These are phyloP conservation scores for Mycena citricolor DNA, from an alignment of 1,284 basidiomycete genomes.

Conservation along the genomic window DNA sequence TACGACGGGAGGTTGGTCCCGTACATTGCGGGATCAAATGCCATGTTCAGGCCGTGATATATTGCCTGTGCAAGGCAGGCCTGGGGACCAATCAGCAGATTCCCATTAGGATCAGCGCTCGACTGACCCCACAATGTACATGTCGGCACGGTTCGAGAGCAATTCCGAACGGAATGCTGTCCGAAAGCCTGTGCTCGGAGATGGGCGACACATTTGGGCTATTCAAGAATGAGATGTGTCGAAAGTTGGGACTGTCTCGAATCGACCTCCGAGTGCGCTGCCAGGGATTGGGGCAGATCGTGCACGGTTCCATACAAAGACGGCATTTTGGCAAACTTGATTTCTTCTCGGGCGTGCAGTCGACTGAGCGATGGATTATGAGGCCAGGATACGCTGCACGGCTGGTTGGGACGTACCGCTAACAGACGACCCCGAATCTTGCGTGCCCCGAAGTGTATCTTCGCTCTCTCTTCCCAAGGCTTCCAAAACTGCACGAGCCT, in stretches of 20 bases:
- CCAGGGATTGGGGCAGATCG: slow-evolving; percentile 21
- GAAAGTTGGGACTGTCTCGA: not conserved
- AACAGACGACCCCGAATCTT: too few relatives aligned
- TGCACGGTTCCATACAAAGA: slow-evolving; percentile 10
- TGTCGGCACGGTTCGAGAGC: slow-evolving; percentile 17
- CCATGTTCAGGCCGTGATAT: slow-evolving; percentile 21
- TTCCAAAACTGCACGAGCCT: slow-evolving; percentile 5
- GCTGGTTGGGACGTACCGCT: too few relatives aligned
- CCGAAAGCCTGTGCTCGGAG: slow-evolving; percentile 1
- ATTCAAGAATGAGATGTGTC: slow-evolving; percentile 3
- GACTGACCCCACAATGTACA: slow-evolving; percentile 21
- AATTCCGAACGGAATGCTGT: slow-evolving; percentile 4
- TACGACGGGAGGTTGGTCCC: slow-evolving; percentile 14
- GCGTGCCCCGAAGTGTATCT: too few relatives aligned
- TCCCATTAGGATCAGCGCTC: not conserved
- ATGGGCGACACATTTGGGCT: slow-evolving; percentile 8
- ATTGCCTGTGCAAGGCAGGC: slow-evolving; percentile 22
- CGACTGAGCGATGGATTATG: not conserved
- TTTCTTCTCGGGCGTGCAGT: not conserved
- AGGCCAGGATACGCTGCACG: too few relatives aligned
- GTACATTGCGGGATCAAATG: slow-evolving; percentile 19
- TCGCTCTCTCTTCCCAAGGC: not conserved
- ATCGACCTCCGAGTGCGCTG: slow-evolving; percentile 17
- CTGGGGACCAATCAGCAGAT: slow-evolving; percentile 4
- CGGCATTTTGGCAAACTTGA: slow-evolving; percentile 8